A percentile compares a stretch with the other conserved stretches of the same genome.
These are phyloP conservation scores for Linnemannia exigua DNA, from an alignment of 192 early-diverging fungal genomes.

Conservation along the genomic window DNA sequence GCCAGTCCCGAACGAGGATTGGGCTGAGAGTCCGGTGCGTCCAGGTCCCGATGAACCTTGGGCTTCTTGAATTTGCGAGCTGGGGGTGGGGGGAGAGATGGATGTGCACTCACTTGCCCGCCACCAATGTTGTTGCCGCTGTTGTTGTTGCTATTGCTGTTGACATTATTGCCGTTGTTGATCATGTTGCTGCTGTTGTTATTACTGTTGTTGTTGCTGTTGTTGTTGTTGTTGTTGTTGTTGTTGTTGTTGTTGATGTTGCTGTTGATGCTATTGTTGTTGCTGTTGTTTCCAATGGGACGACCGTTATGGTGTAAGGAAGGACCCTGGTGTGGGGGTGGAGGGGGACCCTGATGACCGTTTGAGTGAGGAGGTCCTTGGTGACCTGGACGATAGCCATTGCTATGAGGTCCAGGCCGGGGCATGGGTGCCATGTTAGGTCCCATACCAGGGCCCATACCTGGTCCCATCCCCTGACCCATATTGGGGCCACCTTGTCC, in stretches of 20 bases:
- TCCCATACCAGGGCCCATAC: background rate
- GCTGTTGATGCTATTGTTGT: background rate
- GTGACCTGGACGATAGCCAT: slow-evolving; percentile 23
- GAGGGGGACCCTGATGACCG: background rate
- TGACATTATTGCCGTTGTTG: no score
- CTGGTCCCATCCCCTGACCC: background rate
- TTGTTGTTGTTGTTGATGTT: background rate
- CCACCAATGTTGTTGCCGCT: background rate
- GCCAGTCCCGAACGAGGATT: slow-evolving; percentile 44
- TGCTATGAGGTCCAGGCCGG: slow-evolving; percentile 7
- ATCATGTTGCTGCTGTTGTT: background rate
- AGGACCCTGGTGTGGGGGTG: background rate
- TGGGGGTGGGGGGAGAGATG: slow-evolving; percentile 4
- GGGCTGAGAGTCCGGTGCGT: slow-evolving; percentile 47
- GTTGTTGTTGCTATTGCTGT: no score
- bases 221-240: background rate
- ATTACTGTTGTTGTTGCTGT: background rate
- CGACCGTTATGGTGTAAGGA: background rate
- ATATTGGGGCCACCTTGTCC: background rate
- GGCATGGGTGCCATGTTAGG: background rate
- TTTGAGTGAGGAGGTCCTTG: slow-evolving; percentile 11
- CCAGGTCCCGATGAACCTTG: slow-evolving; percentile 40
- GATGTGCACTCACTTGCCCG: slow-evolving; percentile 13
- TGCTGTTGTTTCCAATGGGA: background rate
- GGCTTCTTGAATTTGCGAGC: slow-evolving; percentile 24